These are phyloP conservation scores for Phanerochaete sordida DNA, from an alignment of 768 basidiomycete species.

Conservation along the genomic window DNA sequence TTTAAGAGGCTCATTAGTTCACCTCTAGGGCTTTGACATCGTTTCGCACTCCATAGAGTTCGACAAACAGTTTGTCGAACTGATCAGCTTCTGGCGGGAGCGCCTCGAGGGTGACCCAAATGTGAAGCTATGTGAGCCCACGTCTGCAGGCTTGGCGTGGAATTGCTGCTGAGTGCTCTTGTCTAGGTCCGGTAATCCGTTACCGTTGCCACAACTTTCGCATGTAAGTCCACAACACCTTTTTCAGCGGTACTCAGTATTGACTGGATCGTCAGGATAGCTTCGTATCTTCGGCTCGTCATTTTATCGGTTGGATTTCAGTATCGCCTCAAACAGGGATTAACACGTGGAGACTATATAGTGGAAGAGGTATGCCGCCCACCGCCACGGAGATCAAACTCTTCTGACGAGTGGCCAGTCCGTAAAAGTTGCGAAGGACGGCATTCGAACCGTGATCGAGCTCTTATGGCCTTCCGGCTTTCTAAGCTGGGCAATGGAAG, in stretches of 20 bases:
- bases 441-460: slow-evolving; percentile 6
- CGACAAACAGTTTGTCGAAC: slow-evolving; percentile 31
- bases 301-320: slow-evolving; percentile 13
- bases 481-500: slow-evolving; percentile 15
- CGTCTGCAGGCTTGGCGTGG: neutral
- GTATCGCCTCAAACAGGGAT: slow-evolving; percentile 3
- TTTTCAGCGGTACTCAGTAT: neutral
- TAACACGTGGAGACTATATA: slow-evolving; percentile 7
- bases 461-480: slow-evolving; percentile 5
- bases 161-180: neutral
- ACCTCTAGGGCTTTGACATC: slow-evolving; percentile 33
- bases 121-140: neutral
- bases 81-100: slow-evolving; percentile 29
- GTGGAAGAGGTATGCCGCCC: slow-evolving; percentile 7
- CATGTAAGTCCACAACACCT: neutral
- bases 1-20: neutral
- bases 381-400: too few relatives aligned
- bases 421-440: slow-evolving; percentile 4
- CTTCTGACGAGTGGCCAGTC: slow-evolving; percentile 4
- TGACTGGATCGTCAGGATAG: slow-evolving; percentile 3
- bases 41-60: slow-evolving; percentile 33
- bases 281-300: slow-evolving; percentile 9
- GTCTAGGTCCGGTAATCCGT: slow-evolving; percentile 7
- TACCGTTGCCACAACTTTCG: slow-evolving; percentile 7
- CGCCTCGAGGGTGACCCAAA: slow-evolving; percentile 3